Conservation (phyloP, 140 eudicot species). For the Anethum foeniculum region DNA sequence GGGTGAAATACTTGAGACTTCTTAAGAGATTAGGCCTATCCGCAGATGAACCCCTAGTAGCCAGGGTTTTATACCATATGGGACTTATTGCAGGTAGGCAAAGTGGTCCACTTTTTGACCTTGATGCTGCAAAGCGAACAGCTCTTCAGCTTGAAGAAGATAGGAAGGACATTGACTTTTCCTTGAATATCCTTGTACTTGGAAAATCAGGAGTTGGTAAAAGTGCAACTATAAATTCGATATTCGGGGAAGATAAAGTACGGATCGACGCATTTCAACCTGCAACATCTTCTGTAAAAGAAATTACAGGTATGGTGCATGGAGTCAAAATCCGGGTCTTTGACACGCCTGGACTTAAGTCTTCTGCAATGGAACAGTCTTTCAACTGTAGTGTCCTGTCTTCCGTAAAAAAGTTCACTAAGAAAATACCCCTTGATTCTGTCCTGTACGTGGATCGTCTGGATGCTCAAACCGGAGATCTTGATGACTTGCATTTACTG, state of each 20-base stretch:
- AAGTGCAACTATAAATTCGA: slow-evolving; percentile 88
- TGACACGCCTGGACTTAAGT: slow-evolving; percentile 84
- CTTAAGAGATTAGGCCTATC: slow-evolving; percentile 73
- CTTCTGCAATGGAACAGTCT: slow-evolving; percentile 65
- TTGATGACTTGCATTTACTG: slow-evolving; percentile 64
- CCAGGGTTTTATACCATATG: slow-evolving; percentile 69
- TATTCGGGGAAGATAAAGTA: slow-evolving; percentile 78
- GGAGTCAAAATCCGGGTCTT: slow-evolving; percentile 69
- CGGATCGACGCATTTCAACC: slow-evolving; percentile 62
- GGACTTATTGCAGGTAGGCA: slow-evolving; percentile 76
- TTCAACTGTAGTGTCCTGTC: slow-evolving; percentile 59
- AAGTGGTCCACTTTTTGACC: slow-evolving; percentile 46
- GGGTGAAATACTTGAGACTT: slow-evolving; percentile 79
- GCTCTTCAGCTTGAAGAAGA: slow-evolving; percentile 70
- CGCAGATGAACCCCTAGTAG: slow-evolving; percentile 66
- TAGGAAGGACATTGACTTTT: slow-evolving; percentile 54
- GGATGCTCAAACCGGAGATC: slow-evolving; percentile 82
- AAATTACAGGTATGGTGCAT: slow-evolving; percentile 51
- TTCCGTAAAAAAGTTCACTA: slow-evolving; percentile 56
- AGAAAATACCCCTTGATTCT: slow-evolving; percentile 65
- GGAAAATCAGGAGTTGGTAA: slow-evolving; percentile 98
- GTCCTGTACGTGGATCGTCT: slow-evolving; percentile 82
- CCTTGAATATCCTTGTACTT: slow-evolving; percentile 62
- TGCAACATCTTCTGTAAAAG: slow-evolving; percentile 50
- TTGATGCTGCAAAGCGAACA: slow-evolving; percentile 65